Conservation (phyloP, 352 stramenopile species). For the Phytophthora foliorum region DNA sequence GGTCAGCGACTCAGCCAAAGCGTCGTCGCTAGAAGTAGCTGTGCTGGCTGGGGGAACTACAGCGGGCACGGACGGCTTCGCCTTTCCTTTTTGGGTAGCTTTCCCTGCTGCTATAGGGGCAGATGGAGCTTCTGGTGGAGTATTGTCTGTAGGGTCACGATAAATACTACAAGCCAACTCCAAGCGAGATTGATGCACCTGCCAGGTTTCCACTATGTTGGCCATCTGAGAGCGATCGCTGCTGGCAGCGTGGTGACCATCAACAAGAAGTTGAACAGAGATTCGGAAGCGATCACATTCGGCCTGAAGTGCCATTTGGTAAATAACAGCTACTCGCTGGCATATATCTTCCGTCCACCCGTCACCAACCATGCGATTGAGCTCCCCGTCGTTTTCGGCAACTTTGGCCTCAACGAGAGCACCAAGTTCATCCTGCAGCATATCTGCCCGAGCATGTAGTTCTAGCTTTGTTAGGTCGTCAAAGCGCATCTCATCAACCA, state of each 20-base stretch:
- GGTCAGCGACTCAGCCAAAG: conserved; percentile 38
- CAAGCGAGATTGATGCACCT: conserved; percentile 29
- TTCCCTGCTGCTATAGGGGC: conserved; percentile 32
- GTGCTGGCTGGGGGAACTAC: conserved; percentile 25
- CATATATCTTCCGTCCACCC: conserved; percentile 70
- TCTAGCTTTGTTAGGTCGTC: conserved; percentile 85
- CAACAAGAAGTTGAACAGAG: conserved; percentile 64
- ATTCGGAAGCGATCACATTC: conserved; percentile 81
- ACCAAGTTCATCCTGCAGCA: conserved; percentile 74
- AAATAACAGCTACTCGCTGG: conserved; percentile 52
- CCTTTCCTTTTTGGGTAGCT: conserved; percentile 48
- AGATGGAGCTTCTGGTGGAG: conserved; percentile 19
- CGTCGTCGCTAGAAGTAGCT: conserved; percentile 24
- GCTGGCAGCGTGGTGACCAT: conserved; percentile 62
- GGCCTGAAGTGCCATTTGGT: conserved; percentile 67
- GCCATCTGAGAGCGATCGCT: conserved; percentile 40
- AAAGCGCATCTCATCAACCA: conserved; percentile 88
- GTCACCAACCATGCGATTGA: conserved; percentile 53
- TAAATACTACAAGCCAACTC: conserved; percentile 56
- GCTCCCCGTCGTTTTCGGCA: conserved; percentile 54
- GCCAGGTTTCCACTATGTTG: conserved; percentile 44
- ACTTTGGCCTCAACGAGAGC: conserved; percentile 55
- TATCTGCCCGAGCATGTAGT: conserved; percentile 76
- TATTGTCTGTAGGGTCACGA: conserved; percentile 39
- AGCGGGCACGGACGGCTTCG: conserved; percentile 37